These are phyloP conservation scores for Skeletonema menzelii DNA, from an alignment of 108 stramenopile genomes.

Conservation along the genomic window DNA sequence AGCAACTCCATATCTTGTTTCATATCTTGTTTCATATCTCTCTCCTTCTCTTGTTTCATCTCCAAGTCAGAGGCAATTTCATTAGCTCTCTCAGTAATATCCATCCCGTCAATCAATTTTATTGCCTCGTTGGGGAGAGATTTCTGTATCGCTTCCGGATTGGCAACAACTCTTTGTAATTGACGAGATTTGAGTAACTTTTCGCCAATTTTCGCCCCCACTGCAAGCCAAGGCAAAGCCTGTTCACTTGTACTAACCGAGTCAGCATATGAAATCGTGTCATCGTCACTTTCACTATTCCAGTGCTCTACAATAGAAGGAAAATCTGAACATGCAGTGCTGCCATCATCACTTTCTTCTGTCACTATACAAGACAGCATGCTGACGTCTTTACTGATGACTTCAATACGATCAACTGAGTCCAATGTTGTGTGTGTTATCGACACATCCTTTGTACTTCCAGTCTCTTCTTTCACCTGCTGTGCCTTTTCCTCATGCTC, in stretches of 20 bases:
- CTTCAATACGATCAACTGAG: neutral
- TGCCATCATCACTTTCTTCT: neutral
- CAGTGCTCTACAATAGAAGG: neutral
- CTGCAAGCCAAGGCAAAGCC: constrained; percentile 68
- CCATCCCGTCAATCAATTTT: constrained; percentile 28
- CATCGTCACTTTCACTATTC: neutral
- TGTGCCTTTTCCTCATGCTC: neutral
- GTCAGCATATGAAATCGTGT: constrained; percentile 2
- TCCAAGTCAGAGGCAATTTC: constrained; percentile 39
- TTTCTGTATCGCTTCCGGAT: constrained; percentile 29
- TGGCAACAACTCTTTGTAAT: constrained; percentile 57
- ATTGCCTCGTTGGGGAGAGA: constrained; percentile 33
- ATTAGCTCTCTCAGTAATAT: constrained; percentile 45
- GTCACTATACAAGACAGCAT: constrained; percentile 3
- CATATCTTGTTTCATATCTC: constrained; percentile 13
- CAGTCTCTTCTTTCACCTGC: neutral
- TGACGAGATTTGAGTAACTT: constrained; percentile 70
- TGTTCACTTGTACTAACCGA: constrained; percentile 10
- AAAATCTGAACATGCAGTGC: constrained; percentile 8
- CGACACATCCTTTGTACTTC: constrained; percentile 11
- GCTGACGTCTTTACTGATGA: neutral
- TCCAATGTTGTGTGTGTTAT: neutral
- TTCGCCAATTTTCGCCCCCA: constrained; percentile 80
- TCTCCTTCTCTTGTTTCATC: constrained; percentile 1
- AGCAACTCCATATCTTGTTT: constrained; percentile 22